Evolutionary conservation across 2,329 filamentous ascomycete species (phyloP).

Genomic region (Bipolaris oryzae): DNA sequence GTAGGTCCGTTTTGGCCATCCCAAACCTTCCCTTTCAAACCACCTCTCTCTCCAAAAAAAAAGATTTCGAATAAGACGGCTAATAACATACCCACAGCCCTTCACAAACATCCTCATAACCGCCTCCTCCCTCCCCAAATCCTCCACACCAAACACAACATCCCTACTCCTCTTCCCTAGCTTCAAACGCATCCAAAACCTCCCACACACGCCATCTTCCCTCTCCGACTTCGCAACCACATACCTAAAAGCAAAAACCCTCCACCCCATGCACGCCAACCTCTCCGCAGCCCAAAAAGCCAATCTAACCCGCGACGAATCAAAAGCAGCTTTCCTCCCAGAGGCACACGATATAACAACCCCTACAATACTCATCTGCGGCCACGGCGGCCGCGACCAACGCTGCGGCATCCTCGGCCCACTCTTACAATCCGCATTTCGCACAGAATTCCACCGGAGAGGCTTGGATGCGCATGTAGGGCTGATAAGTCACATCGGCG

Average conservation of each 20-base stretch:
- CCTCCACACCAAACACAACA: conserved; percentile 50
- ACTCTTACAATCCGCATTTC: conserved; percentile 73
- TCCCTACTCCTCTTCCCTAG: conserved; percentile 73
- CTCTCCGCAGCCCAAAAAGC: conserved; percentile 61
- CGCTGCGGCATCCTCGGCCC: conserved; percentile 84
- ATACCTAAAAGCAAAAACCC: conserved; percentile 67
- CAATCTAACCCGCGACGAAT: conserved; percentile 54
- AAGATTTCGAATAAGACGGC: no score
- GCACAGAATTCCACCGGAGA: conserved; percentile 59
- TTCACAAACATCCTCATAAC: conserved; percentile 81
- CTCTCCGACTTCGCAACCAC: conserved; percentile 65
- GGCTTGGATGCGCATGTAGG: conserved; percentile 67
- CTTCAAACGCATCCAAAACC: conserved; percentile 78
- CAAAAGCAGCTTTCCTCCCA: conserved; percentile 54
- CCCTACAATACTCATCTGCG: conserved; percentile 76
- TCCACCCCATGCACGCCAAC: conserved; percentile 65
- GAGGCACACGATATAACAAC: conserved; percentile 56
- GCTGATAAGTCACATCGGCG: conserved; percentile 78
- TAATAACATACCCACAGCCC: conserved; percentile 66
- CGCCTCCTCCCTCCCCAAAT: conserved; percentile 69
- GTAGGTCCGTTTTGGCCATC: conserved; percentile 45
- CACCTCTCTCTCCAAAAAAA: neutral
- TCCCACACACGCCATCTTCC: conserved; percentile 67
- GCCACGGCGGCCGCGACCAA: conserved; percentile 79
- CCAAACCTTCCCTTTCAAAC: neutral